Percentiles rank a stretch among this genome's conserved stretches.
Evolutionary conservation across 2,329 filamentous ascomycete genomes (phyloP).

Genomic region (Chaetothyriales sp.): DNA sequence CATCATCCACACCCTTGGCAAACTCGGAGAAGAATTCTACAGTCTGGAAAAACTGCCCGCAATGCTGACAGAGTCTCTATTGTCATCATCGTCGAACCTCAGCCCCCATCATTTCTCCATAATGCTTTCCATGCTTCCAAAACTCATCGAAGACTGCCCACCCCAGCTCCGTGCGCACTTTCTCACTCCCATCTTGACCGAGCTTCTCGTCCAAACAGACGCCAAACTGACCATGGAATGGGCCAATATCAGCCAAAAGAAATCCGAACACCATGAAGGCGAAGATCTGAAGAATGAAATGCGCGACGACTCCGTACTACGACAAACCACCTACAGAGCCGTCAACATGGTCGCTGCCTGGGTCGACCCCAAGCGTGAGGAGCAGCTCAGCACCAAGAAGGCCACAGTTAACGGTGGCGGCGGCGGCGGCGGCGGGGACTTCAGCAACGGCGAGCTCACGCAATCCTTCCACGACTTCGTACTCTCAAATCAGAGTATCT

Average conservation of each 20-base stretch:
- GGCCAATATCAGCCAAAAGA: slow-evolving; percentile 53
- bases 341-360: slow-evolving; percentile 85
- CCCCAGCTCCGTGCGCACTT: slow-evolving; percentile 64
- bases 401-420: slow-evolving; percentile 15
- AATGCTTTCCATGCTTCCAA: slow-evolving; percentile 75
- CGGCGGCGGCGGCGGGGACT: slow-evolving; percentile 2
- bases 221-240: slow-evolving; percentile 77
- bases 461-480: slow-evolving; percentile 62
- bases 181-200: slow-evolving; percentile 66
- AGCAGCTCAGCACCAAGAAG: slow-evolving; percentile 33
- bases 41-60: slow-evolving; percentile 71
- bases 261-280: slow-evolving; percentile 46
- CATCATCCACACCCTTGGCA: slow-evolving; percentile 84
- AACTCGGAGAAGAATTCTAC: slow-evolving; percentile 78
- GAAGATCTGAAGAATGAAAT: slow-evolving; percentile 88
- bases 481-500: slow-evolving; percentile 59
- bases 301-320: slow-evolving; percentile 90
- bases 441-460: slow-evolving; percentile 22
- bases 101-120: slow-evolving; percentile 90
- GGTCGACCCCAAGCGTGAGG: slow-evolving; percentile 56
- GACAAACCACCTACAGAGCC: slow-evolving; percentile 82
- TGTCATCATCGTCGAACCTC: slow-evolving; percentile 65
- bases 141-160: slow-evolving; percentile 85
- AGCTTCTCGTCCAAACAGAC: slow-evolving; percentile 76
- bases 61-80: slow-evolving; percentile 71